Percentiles rank a stretch among this genome's conserved stretches.
phyloP scores from a whole-genome alignment of 2,329 filamentous ascomycete species.

The Botrytis medusae region DNA sequence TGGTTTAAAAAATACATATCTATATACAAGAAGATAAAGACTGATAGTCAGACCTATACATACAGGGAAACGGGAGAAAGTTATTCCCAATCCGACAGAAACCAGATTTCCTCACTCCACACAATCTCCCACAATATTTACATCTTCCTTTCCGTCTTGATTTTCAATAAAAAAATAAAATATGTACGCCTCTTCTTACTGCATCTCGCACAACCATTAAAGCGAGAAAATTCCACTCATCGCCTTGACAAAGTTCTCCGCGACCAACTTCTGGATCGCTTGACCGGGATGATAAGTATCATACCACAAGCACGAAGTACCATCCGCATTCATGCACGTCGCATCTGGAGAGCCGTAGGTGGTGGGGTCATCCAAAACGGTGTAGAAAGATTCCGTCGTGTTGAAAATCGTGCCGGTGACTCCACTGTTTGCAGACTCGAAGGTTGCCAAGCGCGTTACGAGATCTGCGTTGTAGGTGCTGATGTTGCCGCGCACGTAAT shows the following conservation, averaged over 20 bases:
- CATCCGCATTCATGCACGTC: conserved; percentile 12
- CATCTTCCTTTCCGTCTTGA: too few relatives aligned
- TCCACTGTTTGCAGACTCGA: neutral
- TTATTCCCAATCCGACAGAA: neutral
- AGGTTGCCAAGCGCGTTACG: neutral
- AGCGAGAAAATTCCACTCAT: conserved; percentile 8
- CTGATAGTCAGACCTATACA: neutral
- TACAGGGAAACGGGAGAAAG: neutral
- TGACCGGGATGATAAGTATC: conserved; percentile 17
- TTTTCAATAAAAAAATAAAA: neutral
- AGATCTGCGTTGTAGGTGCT: conserved; percentile 5
- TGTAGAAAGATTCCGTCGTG: conserved; percentile 7
- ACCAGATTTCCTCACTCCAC: neutral
- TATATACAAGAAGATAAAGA: neutral
- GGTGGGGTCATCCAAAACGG: neutral
- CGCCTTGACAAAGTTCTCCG: conserved; percentile 12
- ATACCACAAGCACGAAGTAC: conserved; percentile 18
- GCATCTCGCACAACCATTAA: neutral
- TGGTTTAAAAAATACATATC: neutral
- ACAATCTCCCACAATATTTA: neutral
- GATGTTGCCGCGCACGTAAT: conserved; percentile 4
- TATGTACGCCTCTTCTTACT: neutral
- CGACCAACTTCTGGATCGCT: conserved; percentile 13
- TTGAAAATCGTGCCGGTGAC: conserved; percentile 7
- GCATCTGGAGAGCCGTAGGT: neutral